phyloP scores from a whole-genome alignment of 2,329 filamentous ascomycete genomes.

The Fusarium irregulare region DNA sequence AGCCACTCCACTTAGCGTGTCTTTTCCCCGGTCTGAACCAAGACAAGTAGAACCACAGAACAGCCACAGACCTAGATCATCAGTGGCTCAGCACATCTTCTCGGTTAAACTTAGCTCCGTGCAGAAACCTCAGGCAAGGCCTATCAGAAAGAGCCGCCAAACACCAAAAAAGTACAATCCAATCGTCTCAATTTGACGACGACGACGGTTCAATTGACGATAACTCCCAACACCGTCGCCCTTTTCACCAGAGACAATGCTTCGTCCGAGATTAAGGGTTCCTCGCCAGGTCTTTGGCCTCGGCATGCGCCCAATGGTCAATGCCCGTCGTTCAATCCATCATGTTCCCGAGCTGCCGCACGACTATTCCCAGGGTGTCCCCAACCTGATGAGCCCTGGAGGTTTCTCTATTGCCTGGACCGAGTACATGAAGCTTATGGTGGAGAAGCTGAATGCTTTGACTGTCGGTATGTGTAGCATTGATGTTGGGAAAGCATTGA shows the following conservation, averaged over 20 bases:
- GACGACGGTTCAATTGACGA: conserved; percentile 22
- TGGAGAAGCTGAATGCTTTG: conserved; percentile 80
- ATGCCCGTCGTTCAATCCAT: conserved; percentile 58
- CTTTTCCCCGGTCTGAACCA: not conserved
- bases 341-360: conserved; percentile 60
- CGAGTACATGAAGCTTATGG: conserved; percentile 79
- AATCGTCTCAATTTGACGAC: conserved; percentile 22
- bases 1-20: conserved; percentile 13
- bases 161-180: conserved; percentile 37
- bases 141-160: conserved; percentile 21
- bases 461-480: conserved; percentile 70
- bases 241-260: conserved; percentile 51
- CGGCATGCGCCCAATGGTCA: conserved; percentile 51
- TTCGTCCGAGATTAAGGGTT: conserved; percentile 66
- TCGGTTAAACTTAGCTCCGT: conserved; percentile 40
- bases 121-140: conserved; percentile 33
- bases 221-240: conserved; percentile 10
- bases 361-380: conserved; percentile 65
- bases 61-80: not conserved
- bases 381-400: conserved; percentile 75
- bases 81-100: conserved; percentile 14
- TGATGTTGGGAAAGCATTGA: not conserved
- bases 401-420: conserved; percentile 84
- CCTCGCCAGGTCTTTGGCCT: conserved; percentile 56
- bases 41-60: not conserved